Evolutionary conservation across 805 yeast species (phyloP).

Genomic region (Ascoidea tarda): DNA sequence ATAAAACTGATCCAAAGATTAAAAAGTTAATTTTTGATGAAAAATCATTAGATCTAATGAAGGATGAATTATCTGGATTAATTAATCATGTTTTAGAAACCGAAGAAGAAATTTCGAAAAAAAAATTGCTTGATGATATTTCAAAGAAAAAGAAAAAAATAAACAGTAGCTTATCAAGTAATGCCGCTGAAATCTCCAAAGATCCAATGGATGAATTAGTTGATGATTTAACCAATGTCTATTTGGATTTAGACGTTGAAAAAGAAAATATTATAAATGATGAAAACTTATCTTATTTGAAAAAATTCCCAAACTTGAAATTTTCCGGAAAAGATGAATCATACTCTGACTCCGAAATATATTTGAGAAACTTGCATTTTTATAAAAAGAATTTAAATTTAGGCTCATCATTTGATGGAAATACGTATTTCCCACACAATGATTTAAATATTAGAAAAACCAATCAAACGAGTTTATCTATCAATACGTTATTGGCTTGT

Average conservation of each 20-base stretch:
- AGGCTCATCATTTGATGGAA: constrained; percentile 55
- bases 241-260: not conserved
- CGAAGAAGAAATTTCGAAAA: too few relatives aligned
- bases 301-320: constrained; percentile 44
- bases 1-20: not conserved
- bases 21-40: not conserved
- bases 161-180: too few relatives aligned
- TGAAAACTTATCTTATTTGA: not conserved
- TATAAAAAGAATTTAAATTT: constrained; percentile 34
- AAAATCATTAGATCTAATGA: not conserved
- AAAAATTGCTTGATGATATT: too few relatives aligned
- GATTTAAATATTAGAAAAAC: constrained; percentile 42
- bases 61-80: too few relatives aligned
- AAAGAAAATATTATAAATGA: too few relatives aligned
- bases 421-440: constrained; percentile 49
- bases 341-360: constrained; percentile 67
- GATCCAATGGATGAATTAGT: too few relatives aligned
- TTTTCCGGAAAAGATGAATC: constrained; percentile 48
- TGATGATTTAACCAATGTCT: not conserved
- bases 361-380: constrained; percentile 58
- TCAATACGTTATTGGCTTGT: constrained; percentile 67
- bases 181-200: too few relatives aligned
- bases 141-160: too few relatives aligned
- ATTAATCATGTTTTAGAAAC: too few relatives aligned
- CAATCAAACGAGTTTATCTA: constrained; percentile 32